Conservation (phyloP, 176 grass and related monocot species). For the Oryza brachyantha region DNA sequence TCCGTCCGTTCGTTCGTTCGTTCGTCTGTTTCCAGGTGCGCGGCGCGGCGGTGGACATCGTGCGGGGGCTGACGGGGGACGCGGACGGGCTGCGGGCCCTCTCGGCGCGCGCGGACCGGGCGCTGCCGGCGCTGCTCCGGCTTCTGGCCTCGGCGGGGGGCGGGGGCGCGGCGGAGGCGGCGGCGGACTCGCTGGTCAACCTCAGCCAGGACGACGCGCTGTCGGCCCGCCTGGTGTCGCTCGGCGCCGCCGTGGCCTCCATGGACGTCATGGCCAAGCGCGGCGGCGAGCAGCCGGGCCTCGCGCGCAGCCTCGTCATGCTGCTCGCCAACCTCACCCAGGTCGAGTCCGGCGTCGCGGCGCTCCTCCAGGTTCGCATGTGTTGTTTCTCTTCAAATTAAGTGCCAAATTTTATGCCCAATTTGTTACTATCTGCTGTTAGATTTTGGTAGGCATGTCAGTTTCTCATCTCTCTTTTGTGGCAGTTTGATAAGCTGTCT, state of each 20-base stretch:
- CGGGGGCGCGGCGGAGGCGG: slow-evolving; percentile 41
- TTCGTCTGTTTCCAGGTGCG: slow-evolving; percentile 49
- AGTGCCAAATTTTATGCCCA: not conserved
- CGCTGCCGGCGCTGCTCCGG: slow-evolving; percentile 52
- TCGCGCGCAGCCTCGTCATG: slow-evolving; percentile 76
- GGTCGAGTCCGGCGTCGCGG: slow-evolving; percentile 55
- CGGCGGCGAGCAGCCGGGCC: slow-evolving; percentile 30
- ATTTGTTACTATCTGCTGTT: not conserved
- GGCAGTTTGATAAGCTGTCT: not conserved
- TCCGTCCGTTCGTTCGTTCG: not conserved
- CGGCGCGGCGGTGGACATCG: slow-evolving; percentile 69
- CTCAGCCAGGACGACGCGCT: slow-evolving; percentile 65
- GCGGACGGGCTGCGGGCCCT: slow-evolving; percentile 60
- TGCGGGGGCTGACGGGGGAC: slow-evolving; percentile 71
- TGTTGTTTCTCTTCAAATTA: not conserved
- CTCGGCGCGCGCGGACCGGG: slow-evolving; percentile 36
- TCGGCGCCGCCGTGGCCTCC: slow-evolving; percentile 44
- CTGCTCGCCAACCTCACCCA: slow-evolving; percentile 91
- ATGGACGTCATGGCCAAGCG: slow-evolving; percentile 75
- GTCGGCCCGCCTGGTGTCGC: slow-evolving; percentile 50
- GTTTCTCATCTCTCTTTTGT: not conserved
- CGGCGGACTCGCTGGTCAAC: slow-evolving; percentile 85
- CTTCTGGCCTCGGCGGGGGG: slow-evolving; percentile 46
- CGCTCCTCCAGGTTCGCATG: slow-evolving; percentile 58
- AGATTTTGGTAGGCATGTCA: not conserved